These are phyloP conservation scores for Huiozyma sinensis DNA, from an alignment of 805 yeast species.

Conservation along the genomic window DNA sequence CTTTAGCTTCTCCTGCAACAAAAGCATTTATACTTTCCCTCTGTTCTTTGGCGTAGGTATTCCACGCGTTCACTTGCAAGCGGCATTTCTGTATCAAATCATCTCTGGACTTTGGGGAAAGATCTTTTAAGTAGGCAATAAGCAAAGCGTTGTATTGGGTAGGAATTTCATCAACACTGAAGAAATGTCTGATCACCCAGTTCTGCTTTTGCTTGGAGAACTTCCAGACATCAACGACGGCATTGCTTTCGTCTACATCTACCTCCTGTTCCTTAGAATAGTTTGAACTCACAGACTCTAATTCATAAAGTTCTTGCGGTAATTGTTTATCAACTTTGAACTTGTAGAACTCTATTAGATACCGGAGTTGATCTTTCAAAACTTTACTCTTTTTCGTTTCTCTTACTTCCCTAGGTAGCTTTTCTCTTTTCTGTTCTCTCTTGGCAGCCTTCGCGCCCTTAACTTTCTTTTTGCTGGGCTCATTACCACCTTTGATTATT, in stretches of 20 bases:
- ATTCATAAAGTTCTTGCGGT: slow-evolving; percentile 13
- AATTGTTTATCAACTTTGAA: slow-evolving; percentile 16
- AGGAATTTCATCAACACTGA: slow-evolving; percentile 20
- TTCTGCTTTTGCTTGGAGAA: slow-evolving; percentile 29
- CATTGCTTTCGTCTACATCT: slow-evolving; percentile 6
- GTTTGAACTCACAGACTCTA: slow-evolving; percentile 18
- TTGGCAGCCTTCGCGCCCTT: slow-evolving; percentile 10
- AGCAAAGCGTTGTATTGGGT: slow-evolving; percentile 19
- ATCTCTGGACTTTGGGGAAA: slow-evolving; percentile 17
- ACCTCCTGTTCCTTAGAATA: slow-evolving; percentile 7
- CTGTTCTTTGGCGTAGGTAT: slow-evolving; percentile 15
- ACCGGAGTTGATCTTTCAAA: slow-evolving; percentile 26
- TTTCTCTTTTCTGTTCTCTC: slow-evolving; percentile 19
- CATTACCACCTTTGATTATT: slow-evolving; percentile 18
- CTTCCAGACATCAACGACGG: slow-evolving; percentile 26
- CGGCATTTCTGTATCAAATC: slow-evolving; percentile 15
- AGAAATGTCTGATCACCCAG: slow-evolving; percentile 27
- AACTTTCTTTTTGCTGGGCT: slow-evolving; percentile 3
- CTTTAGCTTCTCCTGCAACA: slow-evolving; percentile 10
- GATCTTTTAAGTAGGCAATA: slow-evolving; percentile 21
- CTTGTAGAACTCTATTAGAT: slow-evolving; percentile 25
- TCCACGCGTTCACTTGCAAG: slow-evolving; percentile 17
- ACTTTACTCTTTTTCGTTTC: slow-evolving; percentile 15
- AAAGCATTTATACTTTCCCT: slow-evolving; percentile 15
- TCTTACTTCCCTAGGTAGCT: slow-evolving; percentile 21